These are phyloP conservation scores for Ciborinia camelliae DNA, from an alignment of 2,329 filamentous ascomycete species.

Conservation along the genomic window DNA sequence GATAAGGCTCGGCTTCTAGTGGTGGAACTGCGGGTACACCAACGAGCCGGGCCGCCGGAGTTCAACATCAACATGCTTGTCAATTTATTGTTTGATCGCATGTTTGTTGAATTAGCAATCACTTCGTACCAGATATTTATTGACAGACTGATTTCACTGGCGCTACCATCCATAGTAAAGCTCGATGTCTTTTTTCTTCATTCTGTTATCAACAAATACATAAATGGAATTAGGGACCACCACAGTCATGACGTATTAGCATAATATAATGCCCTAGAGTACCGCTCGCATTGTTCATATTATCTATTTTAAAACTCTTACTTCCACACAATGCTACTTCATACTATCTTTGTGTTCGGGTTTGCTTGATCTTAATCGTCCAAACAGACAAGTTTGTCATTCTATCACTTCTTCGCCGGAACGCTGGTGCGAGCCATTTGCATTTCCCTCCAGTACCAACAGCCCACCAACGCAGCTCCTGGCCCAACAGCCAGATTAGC, in stretches of 20 bases:
- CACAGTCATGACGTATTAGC: too few relatives aligned
- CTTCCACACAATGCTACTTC: background rate
- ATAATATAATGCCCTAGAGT: too few relatives aligned
- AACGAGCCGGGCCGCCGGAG: background rate
- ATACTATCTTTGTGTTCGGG: background rate
- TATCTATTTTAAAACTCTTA: background rate
- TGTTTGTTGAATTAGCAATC: background rate
- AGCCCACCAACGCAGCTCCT: slow-evolving; percentile 8
- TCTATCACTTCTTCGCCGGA: background rate
- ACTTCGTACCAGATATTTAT: background rate
- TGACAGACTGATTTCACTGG: background rate
- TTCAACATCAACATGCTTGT: background rate
- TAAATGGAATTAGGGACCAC: background rate
- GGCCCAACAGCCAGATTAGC: slow-evolving; percentile 1
- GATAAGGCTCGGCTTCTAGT: background rate
- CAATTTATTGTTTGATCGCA: background rate
- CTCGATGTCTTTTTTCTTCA: background rate
- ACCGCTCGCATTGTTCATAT: background rate
- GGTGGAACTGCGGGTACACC: background rate
- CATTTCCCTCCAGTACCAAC: slow-evolving; percentile 14
- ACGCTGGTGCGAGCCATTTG: slow-evolving; percentile 12
- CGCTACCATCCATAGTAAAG: background rate
- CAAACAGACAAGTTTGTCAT: background rate
- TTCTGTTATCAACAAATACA: background rate
- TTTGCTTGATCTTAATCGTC: background rate